Evolutionary conservation across 2,329 filamentous ascomycete species (phyloP).

Genomic region (Penicillium crustosum): DNA sequence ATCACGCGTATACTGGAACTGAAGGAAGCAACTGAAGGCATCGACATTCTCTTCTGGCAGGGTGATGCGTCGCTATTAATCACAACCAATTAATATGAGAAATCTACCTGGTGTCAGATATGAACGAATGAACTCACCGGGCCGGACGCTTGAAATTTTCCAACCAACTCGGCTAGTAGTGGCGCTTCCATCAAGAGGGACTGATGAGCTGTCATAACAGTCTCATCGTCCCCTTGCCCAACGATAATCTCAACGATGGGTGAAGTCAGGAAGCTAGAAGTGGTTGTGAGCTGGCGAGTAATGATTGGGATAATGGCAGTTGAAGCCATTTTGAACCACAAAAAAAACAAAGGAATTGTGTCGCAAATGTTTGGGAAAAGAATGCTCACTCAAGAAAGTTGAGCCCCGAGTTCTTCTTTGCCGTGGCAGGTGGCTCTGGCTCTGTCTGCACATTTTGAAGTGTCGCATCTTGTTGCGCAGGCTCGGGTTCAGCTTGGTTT

Average conservation of each 20-base stretch:
- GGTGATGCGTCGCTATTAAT: constrained; percentile 63
- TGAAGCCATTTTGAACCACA: not conserved
- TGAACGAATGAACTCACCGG: constrained; percentile 51
- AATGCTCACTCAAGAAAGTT: constrained; percentile 35
- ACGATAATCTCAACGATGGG: constrained; percentile 69
- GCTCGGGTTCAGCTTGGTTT: constrained; percentile 13
- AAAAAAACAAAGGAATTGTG: not conserved
- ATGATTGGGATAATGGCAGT: not conserved
- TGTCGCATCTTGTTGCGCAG: constrained; percentile 23
- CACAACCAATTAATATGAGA: not conserved
- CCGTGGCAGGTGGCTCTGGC: constrained; percentile 10
- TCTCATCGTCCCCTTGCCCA: constrained; percentile 59
- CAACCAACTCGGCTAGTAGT: constrained; percentile 66
- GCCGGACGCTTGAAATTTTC: constrained; percentile 60
- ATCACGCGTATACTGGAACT: constrained; percentile 81
- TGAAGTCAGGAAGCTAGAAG: constrained; percentile 59
- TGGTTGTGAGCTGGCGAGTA: constrained; percentile 8
- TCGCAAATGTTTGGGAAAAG: not conserved
- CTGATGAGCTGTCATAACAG: constrained; percentile 75
- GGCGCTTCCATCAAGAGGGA: constrained; percentile 72
- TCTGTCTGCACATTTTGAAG: constrained; percentile 23
- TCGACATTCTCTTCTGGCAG: constrained; percentile 68
- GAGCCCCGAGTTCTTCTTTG: constrained; percentile 22
- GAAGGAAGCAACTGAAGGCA: constrained; percentile 74
- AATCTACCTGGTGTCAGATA: too few species aligned